A percentile compares a stretch with the other conserved stretches of the same genome.
These are phyloP conservation scores for Pinus taeda DNA, from an alignment of 75 land plant genomes.

Conservation along the genomic window DNA sequence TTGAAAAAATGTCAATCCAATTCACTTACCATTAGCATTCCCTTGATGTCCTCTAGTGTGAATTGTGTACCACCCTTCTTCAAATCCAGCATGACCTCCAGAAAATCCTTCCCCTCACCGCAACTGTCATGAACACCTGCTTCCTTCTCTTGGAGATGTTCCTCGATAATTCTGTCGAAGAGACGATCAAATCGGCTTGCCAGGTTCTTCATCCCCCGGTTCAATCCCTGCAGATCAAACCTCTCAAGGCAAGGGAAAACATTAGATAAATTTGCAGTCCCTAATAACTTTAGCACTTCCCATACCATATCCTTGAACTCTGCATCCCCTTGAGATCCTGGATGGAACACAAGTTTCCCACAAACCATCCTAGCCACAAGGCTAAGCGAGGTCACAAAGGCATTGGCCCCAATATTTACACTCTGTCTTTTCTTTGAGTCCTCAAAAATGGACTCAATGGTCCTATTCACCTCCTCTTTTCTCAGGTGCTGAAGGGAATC, in stretches of 20 bases:
- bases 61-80: neutral
- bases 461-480: neutral
- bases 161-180: constrained; percentile 6
- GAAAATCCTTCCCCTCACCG: neutral
- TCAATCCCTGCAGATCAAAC: constrained; percentile 9
- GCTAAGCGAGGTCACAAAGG: constrained; percentile 3
- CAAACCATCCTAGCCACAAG: constrained; percentile 1
- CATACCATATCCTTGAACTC: constrained; percentile 6
- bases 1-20: neutral
- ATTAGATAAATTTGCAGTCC: neutral
- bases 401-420: neutral
- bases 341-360: neutral
- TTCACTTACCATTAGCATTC: neutral
- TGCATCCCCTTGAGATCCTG: neutral
- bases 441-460: neutral
- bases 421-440: neutral
- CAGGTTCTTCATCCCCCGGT: neutral
- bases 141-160: neutral
- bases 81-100: neutral
- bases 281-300: neutral
- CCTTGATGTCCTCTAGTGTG: neutral
- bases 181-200: neutral
- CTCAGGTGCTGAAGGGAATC: constrained; percentile 5
- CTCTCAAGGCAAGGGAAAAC: constrained; percentile 1
- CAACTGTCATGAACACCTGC: too few species aligned